Evolutionary conservation across 352 stramenopile species (phyloP), one percentile per base, ranked within the genome.

Genomic region (Phytopythium litorale): DNA sequence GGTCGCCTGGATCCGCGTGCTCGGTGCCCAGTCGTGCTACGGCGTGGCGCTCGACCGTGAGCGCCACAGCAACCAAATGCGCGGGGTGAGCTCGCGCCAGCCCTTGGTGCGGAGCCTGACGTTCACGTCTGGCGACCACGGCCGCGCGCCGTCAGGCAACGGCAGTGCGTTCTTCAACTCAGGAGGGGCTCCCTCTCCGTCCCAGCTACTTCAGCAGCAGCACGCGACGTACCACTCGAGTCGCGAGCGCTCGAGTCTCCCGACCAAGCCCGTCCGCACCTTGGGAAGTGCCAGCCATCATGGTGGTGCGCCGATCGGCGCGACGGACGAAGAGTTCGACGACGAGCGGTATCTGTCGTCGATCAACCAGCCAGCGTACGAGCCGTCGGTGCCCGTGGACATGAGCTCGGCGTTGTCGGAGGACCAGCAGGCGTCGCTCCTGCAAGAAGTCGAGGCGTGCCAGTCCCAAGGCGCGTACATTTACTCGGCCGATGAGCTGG

Each of bases 401-500:
- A 58, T 81, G 18, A 78, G 67, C 21, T 70, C 63, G 21, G 65
- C 71, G 3, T 55, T 91, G n/a, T 91, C 82, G 21, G 73, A 70
- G 19, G 65, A 75, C 58, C 81, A 93, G 60, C 78, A 82, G 53
- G 69, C 69, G 56, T 86, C 72, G 12, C 69, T 91, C 35, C 64
- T 91, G 42, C 70, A 88, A 59, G 76, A 91, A 68, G 69, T 89
- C 16, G 77, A 90, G 48, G 72, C 79, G 35, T 89, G 84, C 62
- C 67, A 81, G 30, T 15, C 33, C 1, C 53, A 58, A 21, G 68
- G 72, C 23, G 73, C 79, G 45, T 94, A 94, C 67, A 84, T 92
- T 23, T 94, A 94, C 70, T 89, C 82, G 25, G 82, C 76, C 6
- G 85, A 94, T 40, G 82, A 94, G 45, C 66, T 94, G 7, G 66